phyloP scores from a whole-genome alignment of 306 rosid species.

The Prunus armeniaca region DNA sequence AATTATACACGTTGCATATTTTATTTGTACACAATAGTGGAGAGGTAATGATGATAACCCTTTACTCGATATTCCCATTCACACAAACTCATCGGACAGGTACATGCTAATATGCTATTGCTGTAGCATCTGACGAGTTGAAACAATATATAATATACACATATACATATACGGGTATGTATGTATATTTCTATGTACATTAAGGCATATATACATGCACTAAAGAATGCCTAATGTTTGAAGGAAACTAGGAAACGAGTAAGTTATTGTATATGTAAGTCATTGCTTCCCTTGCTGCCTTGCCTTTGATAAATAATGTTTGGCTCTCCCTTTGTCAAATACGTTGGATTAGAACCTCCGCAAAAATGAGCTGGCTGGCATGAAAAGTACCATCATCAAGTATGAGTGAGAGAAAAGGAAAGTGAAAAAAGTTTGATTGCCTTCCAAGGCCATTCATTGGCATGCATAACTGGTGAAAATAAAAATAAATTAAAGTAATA shows the following conservation, averaged over 20 bases:
- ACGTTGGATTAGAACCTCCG: background rate
- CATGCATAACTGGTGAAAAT: conserved; percentile 14
- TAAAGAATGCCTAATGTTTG: background rate
- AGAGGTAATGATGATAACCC: background rate
- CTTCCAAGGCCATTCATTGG: conserved; percentile 23
- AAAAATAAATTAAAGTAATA: background rate
- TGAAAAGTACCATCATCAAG: conserved; percentile 17
- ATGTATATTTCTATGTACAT: too few species aligned
- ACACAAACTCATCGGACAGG: too few species aligned
- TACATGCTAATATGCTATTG: too few species aligned
- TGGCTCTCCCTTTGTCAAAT: background rate
- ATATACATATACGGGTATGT: too few species aligned
- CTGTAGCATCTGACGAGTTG: too few species aligned
- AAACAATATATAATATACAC: too few species aligned
- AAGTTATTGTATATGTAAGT: background rate
- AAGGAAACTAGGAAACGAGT: background rate
- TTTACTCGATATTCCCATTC: background rate
- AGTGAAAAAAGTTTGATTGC: conserved; percentile 27
- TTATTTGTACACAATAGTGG: background rate
- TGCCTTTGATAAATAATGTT: background rate
- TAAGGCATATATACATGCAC: background rate
- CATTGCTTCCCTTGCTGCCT: background rate
- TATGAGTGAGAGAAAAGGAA: conserved; percentile 30
- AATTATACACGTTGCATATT: conserved; percentile 9
- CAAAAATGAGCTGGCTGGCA: conserved; percentile 14